These are phyloP conservation scores for Glycyrrhiza uralensis DNA, from an alignment of 306 rosid genomes.

Conservation along the genomic window DNA sequence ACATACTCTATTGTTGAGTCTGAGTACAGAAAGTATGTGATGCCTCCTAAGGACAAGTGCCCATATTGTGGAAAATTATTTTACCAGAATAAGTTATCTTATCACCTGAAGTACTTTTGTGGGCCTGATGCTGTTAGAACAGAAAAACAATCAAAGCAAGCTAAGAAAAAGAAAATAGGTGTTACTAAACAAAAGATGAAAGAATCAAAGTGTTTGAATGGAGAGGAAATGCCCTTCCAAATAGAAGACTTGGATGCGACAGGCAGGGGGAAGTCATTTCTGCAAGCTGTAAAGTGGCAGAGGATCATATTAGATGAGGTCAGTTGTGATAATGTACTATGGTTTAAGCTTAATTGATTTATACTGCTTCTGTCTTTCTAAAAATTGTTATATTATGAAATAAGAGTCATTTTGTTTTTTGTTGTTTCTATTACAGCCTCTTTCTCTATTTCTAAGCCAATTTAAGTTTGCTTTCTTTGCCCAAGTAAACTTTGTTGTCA, in stretches of 20 bases:
- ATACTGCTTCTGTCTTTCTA: neutral
- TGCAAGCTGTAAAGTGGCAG: conserved; percentile 79
- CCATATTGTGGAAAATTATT: conserved; percentile 53
- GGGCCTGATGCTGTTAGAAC: conserved; percentile 74
- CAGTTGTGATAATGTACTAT: conserved; percentile 20
- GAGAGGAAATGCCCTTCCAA: neutral
- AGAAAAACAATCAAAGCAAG: conserved; percentile 78
- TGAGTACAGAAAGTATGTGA: conserved; percentile 73
- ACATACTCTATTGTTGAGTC: conserved; percentile 76
- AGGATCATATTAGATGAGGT: conserved; percentile 95
- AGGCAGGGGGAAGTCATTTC: conserved; percentile 38
- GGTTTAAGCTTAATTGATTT: neutral
- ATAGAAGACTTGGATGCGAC: conserved; percentile 14
- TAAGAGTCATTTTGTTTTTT: neutral
- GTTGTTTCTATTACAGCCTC: neutral
- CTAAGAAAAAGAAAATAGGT: conserved; percentile 43
- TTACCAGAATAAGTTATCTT: conserved; percentile 21
- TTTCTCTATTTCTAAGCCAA: neutral
- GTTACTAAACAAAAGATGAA: conserved; percentile 28
- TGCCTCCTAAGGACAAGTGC: conserved; percentile 82
- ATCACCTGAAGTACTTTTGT: conserved; percentile 63
- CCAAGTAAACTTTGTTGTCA: neutral
- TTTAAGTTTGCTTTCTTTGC: neutral
- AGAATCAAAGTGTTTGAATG: neutral
- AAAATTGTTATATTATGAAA: neutral